A percentile compares a stretch with the other conserved stretches of the same genome.
These are phyloP conservation scores for Kalmanozyma brasiliensis DNA, from an alignment of 1,284 basidiomycete genomes.

Conservation along the genomic window DNA sequence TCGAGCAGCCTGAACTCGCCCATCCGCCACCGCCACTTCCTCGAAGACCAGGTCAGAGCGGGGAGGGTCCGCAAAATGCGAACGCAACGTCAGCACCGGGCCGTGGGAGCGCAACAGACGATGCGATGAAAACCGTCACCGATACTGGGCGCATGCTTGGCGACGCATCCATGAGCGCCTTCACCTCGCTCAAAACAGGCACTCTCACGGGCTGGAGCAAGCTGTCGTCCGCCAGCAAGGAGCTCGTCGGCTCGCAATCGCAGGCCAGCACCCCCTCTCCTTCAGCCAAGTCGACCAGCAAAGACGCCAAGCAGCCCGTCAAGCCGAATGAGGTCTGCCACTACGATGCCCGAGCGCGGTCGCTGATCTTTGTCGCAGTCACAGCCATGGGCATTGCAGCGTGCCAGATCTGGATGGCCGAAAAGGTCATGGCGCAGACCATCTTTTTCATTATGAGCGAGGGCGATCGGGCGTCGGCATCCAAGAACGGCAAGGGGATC, in stretches of 20 bases:
- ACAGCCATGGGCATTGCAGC: constrained; percentile 52
- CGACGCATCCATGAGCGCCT: constrained; percentile 37
- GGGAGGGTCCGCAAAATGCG: no score
- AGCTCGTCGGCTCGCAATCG: constrained; percentile 19
- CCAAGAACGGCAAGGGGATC: constrained; percentile 50
- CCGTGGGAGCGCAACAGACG: constrained; percentile 4
- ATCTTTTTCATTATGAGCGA: constrained; percentile 62
- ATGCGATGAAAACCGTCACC: constrained; percentile 16
- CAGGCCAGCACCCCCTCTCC: constrained; percentile 2
- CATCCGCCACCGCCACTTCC: no score
- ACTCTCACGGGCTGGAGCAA: constrained; percentile 43
- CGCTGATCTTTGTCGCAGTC: constrained; percentile 57
- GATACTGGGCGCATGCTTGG: constrained; percentile 31
- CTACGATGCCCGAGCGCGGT: constrained; percentile 59
- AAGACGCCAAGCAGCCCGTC: constrained; percentile 31
- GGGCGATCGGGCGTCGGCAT: constrained; percentile 41
- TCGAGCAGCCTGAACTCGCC: no score
- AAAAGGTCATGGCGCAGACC: constrained; percentile 60
- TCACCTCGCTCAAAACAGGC: constrained; percentile 38
- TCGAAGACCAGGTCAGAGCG: no score
- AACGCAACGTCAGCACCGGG: background rate
- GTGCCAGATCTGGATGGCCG: constrained; percentile 51
- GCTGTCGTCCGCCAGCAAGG: constrained; percentile 40
- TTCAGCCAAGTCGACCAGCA: background rate
- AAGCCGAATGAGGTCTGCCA: constrained; percentile 63